Conservation (phyloP, 1,284 basidiomycete genomes). For the Malassezia restricta region DNA sequence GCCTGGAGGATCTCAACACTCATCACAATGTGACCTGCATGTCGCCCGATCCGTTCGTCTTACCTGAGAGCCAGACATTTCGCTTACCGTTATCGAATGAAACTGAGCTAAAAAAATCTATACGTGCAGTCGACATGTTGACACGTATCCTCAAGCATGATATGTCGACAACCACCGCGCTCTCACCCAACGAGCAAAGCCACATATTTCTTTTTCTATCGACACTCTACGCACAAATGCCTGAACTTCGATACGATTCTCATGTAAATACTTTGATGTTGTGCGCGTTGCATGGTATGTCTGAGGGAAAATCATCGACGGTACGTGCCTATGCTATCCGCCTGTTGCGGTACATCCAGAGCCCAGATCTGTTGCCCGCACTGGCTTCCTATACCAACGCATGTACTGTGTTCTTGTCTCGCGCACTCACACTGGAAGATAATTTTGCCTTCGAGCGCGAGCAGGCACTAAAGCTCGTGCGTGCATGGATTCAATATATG, state of each 20-base stretch:
- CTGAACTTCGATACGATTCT: neutral
- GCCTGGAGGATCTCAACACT: constrained; percentile 10
- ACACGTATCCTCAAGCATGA: neutral
- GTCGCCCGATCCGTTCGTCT: neutral
- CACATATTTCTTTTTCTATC: neutral
- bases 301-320: neutral
- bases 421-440: constrained; percentile 1
- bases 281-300: neutral
- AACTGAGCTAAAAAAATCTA: neutral
- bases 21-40: neutral
- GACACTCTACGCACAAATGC: neutral
- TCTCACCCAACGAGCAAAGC: neutral
- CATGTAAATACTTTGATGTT: neutral
- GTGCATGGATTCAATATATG: constrained; percentile 62
- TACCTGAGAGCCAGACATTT: constrained; percentile 2
- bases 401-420: neutral
- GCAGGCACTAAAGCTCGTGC: constrained; percentile 82
- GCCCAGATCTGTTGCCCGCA: neutral
- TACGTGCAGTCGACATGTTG: neutral
- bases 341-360: constrained; percentile 1
- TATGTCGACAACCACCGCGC: neutral
- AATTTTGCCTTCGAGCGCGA: constrained; percentile 60
- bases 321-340: constrained; percentile 4
- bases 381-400: neutral
- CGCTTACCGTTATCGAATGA: neutral